phyloP scores from a whole-genome alignment of 2,329 filamentous ascomycete genomes.

The Neocucurbitaria cava region DNA sequence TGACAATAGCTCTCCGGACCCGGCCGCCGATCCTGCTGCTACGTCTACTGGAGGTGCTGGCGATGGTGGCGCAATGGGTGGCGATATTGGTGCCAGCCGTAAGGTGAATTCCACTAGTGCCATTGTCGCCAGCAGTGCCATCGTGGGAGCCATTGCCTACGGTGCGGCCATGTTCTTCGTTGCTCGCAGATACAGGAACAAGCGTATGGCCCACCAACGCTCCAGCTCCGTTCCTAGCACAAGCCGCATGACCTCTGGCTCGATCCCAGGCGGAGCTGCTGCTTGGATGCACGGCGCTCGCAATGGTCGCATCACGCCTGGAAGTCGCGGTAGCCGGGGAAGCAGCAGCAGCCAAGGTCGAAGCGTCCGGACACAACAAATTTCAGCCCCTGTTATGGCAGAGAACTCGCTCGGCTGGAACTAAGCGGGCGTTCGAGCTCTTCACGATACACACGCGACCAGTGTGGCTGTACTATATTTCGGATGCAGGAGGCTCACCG shows the following conservation, averaged over 20 bases:
- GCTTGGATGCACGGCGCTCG: slow-evolving; percentile 57
- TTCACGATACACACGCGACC: slow-evolving; percentile 15
- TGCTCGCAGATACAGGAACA: slow-evolving; percentile 87
- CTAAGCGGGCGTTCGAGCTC: slow-evolving; percentile 55
- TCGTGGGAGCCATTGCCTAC: slow-evolving; percentile 82
- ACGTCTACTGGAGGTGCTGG: slow-evolving; percentile 41
- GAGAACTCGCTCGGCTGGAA: slow-evolving; percentile 98
- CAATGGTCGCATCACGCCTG: slow-evolving; percentile 48
- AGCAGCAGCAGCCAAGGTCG: slow-evolving; percentile 68
- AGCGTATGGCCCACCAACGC: slow-evolving; percentile 77
- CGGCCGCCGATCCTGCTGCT: slow-evolving; percentile 49
- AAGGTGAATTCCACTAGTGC: slow-evolving; percentile 69
- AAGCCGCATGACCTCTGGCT: slow-evolving; percentile 55
- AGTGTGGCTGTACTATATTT: slow-evolving; percentile 42
- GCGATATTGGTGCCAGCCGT: slow-evolving; percentile 60
- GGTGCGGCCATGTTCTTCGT: slow-evolving; percentile 94
- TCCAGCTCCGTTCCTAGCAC: slow-evolving; percentile 79
- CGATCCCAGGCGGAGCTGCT: slow-evolving; percentile 53
- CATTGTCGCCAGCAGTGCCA: slow-evolving; percentile 77
- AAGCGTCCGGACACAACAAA: slow-evolving; percentile 72
- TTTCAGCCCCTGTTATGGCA: slow-evolving; percentile 88
- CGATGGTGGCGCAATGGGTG: slow-evolving; percentile 59
- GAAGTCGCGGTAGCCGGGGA: slow-evolving; percentile 49
- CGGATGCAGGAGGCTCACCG: slow-evolving; percentile 13
- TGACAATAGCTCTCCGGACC: slow-evolving; percentile 48